Evolutionary conservation across 2,329 filamentous ascomycete genomes (phyloP).

Genomic region (Ascochyta pisi): DNA sequence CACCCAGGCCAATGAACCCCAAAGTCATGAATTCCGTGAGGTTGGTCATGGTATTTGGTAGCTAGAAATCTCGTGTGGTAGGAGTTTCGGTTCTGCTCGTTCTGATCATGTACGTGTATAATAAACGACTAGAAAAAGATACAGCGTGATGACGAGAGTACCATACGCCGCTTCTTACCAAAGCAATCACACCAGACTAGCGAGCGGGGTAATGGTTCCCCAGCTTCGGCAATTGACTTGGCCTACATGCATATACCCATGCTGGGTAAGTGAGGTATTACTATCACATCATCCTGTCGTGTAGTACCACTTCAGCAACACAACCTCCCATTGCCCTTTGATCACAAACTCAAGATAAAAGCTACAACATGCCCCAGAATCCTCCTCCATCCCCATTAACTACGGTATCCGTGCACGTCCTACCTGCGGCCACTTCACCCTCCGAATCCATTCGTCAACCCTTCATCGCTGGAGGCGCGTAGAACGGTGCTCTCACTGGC

Average conservation of each 20-base stretch:
- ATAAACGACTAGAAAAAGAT: not conserved
- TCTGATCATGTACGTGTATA: not conserved
- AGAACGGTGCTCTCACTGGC: slow-evolving; percentile 62
- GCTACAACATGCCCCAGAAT: not conserved
- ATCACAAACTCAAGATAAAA: no score
- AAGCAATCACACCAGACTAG: slow-evolving; percentile 1
- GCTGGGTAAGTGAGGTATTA: not conserved
- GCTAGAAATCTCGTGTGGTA: not conserved
- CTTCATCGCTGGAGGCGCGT: slow-evolving; percentile 52
- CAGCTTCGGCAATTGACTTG: slow-evolving; percentile 8
- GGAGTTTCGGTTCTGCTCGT: not conserved
- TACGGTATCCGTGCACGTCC: slow-evolving; percentile 48
- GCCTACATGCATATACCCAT: not conserved
- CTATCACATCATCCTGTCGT: not conserved
- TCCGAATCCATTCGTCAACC: slow-evolving; percentile 59
- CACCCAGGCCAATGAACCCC: slow-evolving; percentile 63
- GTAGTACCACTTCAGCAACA: not conserved
- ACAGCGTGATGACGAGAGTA: not conserved
- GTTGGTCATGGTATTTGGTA: slow-evolving; percentile 27
- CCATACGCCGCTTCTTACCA: slow-evolving; percentile 2
- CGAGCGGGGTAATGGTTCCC: slow-evolving; percentile 14
- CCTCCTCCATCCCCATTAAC: slow-evolving; percentile 14
- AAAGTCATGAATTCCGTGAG: slow-evolving; percentile 37
- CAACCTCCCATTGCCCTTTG: not conserved
- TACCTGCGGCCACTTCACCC: slow-evolving; percentile 52